Evolutionary conservation across 2,329 filamentous ascomycete genomes (phyloP), one percentile per base, ranked within the genome.

Genomic region (Aurifilum marmelostoma): DNA sequence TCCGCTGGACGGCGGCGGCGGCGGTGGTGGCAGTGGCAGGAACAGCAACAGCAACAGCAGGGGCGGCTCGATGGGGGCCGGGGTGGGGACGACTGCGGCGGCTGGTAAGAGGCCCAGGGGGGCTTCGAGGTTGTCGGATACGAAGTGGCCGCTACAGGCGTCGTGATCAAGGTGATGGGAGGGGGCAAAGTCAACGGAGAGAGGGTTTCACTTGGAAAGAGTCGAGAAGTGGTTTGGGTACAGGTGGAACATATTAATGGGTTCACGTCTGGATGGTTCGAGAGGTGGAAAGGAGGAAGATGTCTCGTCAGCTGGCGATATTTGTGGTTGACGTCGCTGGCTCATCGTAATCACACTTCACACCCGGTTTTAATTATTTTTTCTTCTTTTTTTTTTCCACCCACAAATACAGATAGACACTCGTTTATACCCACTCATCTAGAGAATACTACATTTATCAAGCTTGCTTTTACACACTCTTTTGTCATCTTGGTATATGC

Each of bases 71-170:
- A 29, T 41, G 24, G 18, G n/a, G 52, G n/a, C 29, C 27, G 29
- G 43, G n/a, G 27, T 21, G 21, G 37, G 43, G 32, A 21, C 18
- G 21, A 12, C n/a, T 12, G 24, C 52, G 5, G 12, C 12, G 1
- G 34, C 34, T 34, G 34, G 4, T 34, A 16, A 8, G 52, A 14
- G 27, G 14, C 14, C 24, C 12, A 27, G 8, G 52, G 27, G 52
- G 11, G 12, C 37, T 37, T 47, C 37, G n/a, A 59, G 67, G 24
- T 37, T 65, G 29, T 66, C 63, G 21, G 67, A 69, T n/a, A 58
- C 65, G 1, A 69, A 66, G 63, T 69, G 67, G 67, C 67, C 67
- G 50, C 67, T 69, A 29, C 67, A 69, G 24, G 52, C 24, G 14
- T 29, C 52, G 27, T 56, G 52, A 27, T 16, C 24, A 24, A 21